Base-by-base conservation (phyloP, 768 basidiomycete genomes). In the Cubamyces lactineus region DNA sequence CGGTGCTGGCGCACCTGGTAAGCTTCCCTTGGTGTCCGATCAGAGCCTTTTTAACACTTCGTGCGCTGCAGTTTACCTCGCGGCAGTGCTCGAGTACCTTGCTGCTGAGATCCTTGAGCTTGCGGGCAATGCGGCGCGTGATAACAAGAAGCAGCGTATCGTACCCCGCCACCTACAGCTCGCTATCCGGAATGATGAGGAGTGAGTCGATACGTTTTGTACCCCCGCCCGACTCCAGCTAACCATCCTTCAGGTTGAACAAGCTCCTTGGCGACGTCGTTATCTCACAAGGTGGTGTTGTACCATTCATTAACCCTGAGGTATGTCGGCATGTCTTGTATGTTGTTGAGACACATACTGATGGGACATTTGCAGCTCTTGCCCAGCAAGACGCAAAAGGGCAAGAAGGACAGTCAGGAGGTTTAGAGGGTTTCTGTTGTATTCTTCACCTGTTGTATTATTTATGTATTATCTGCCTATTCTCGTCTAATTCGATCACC, bases 131-230 rank as follows among this genome's bases (percentile, higher is more conserved):
- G 91, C 92, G 39, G 91, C 92, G 45, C 89, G 91, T 59, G 91
- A 91, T 77, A 93, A 93, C 82, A 93, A 92, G 83, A 92, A 95
- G 80, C 90, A 93, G 66, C 93, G 95, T 85, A 96, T 96, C 71
- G 92, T 96, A 26, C 95, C 94, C 48, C 89, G 95, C 76, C 95
- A 97, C 77, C 79, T 96, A 50, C 94, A 97, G 75, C 86, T 96
- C 65, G 94, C 94, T 65, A 94, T 97, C 77, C 86, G 95, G 53
- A 94, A 96, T 74, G 94, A 96, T 65, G 94, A 96, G 76, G 94
- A 92, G 88, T 88, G 67, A 62, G 84, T 77, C 9, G 15, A 6
- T 11, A 34, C 5, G 28, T 21, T 24, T 45, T 5, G 52, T 3
- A 1, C 53, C 23, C 53, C 23, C 53, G 19, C 17, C 56, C 50